Conservation (phyloP, 148 eudicot species). For the Persicaria tinctoria region DNA sequence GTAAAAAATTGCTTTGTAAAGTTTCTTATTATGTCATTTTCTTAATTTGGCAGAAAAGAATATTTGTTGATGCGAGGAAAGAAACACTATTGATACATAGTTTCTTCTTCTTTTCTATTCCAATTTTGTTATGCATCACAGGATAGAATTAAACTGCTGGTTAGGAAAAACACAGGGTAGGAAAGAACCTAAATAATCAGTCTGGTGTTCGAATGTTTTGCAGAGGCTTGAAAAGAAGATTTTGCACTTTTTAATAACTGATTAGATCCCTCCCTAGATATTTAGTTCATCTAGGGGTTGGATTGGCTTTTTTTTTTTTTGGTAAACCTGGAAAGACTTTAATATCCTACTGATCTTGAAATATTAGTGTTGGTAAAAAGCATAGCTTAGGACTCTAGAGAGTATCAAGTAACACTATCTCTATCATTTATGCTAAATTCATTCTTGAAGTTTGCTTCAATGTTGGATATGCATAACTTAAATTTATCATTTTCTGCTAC, state of each 20-base stretch:
- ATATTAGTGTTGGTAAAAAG: background rate
- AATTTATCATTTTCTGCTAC: background rate
- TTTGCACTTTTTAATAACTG: background rate
- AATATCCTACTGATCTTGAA: background rate
- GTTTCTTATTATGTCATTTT: background rate
- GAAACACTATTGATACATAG: background rate
- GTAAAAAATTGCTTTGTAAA: background rate
- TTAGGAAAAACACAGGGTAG: background rate
- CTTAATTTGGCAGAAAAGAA: too few species aligned
- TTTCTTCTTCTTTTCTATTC: background rate
- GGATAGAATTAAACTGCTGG: background rate
- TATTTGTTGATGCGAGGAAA: background rate
- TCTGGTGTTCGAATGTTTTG: background rate
- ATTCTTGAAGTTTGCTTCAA: background rate
- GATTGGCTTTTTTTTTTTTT: background rate
- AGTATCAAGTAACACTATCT: conserved; percentile 6
- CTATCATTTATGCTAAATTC: background rate
- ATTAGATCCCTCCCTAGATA: background rate
- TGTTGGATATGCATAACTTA: background rate
- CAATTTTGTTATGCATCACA: background rate
- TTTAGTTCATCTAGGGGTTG: background rate
- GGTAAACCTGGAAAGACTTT: background rate
- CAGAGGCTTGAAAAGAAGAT: background rate
- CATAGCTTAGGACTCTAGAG: background rate
- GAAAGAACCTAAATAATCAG: background rate